phyloP scores from a whole-genome alignment of 2,329 filamentous ascomycete species.

The Trichoderma afroharzianum region DNA sequence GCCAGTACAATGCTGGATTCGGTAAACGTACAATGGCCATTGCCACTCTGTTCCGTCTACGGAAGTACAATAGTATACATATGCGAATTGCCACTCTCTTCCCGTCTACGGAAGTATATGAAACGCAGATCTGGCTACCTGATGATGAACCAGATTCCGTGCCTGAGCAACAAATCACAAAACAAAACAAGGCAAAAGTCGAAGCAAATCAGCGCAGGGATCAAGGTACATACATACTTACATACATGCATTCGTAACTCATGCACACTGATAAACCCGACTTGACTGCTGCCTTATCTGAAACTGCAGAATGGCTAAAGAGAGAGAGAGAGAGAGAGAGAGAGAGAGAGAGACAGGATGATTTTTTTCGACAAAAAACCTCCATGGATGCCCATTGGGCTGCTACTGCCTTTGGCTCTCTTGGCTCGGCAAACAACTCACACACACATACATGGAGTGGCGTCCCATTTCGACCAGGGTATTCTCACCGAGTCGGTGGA shows the following conservation, averaged over 20 bases:
- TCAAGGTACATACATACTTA: neutral
- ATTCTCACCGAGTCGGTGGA: constrained; percentile 13
- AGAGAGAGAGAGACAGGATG: neutral
- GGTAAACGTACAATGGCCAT: neutral
- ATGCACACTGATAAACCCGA: neutral
- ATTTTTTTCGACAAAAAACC: neutral
- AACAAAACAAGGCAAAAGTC: neutral
- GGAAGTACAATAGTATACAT: neutral
- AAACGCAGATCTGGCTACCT: neutral
- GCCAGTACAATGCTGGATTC: neutral
- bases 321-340: neutral
- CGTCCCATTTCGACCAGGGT: neutral
- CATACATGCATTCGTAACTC: neutral
- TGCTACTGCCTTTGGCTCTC: neutral
- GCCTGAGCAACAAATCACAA: neutral
- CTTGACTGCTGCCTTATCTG: neutral
- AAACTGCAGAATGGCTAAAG: constrained; percentile 7
- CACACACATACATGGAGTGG: neutral
- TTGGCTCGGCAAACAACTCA: neutral
- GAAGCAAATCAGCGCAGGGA: neutral
- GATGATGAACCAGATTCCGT: neutral
- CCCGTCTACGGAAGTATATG: neutral
- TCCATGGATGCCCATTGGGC: constrained; percentile 9
- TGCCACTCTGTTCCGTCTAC: neutral
- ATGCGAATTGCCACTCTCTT: neutral